phyloP scores from a whole-genome alignment of 1,284 basidiomycete genomes.

The Peniophora sp. region DNA sequence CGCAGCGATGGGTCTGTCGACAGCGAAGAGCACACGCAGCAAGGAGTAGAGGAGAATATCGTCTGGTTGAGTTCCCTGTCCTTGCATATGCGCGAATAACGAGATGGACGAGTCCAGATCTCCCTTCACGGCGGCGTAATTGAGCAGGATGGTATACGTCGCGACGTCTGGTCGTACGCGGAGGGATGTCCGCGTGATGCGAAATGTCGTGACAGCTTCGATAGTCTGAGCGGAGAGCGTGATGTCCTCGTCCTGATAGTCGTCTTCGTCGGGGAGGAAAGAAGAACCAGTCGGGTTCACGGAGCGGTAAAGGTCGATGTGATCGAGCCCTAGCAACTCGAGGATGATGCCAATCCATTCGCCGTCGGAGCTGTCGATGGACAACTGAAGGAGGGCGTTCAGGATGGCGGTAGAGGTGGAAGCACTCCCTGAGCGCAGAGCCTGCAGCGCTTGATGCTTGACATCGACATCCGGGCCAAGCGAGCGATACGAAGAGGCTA shows the following conservation, averaged over 20 bases:
- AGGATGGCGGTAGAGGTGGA: conserved; percentile 39
- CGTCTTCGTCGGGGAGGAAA: conserved; percentile 6
- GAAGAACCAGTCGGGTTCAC: conserved; percentile 2
- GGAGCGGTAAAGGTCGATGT: conserved; percentile 13
- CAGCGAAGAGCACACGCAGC: conserved; percentile 43
- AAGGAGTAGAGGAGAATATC: conserved; percentile 41
- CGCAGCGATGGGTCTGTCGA: conserved; percentile 38
- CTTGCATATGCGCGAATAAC: conserved; percentile 41
- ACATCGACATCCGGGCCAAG: conserved; percentile 53
- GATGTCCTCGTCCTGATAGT: neutral
- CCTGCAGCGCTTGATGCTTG: conserved; percentile 39
- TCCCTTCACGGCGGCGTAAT: conserved; percentile 38
- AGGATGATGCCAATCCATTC: conserved; percentile 36
- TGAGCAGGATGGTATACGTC: conserved; percentile 61
- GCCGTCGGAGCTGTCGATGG: conserved; percentile 49
- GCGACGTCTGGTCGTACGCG: conserved; percentile 37
- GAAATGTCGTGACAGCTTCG: conserved; percentile 2
- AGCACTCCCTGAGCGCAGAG: conserved; percentile 32
- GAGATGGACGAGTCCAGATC: conserved; percentile 38
- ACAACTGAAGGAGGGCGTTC: conserved; percentile 56
- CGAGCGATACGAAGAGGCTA: conserved; percentile 49
- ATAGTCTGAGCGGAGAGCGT: neutral
- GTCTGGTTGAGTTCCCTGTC: conserved; percentile 36
- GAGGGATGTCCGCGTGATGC: neutral
- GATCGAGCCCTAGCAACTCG: conserved; percentile 33